phyloP scores from a whole-genome alignment of 768 basidiomycete species.

The Cystofilobasidium bisporidii region DNA sequence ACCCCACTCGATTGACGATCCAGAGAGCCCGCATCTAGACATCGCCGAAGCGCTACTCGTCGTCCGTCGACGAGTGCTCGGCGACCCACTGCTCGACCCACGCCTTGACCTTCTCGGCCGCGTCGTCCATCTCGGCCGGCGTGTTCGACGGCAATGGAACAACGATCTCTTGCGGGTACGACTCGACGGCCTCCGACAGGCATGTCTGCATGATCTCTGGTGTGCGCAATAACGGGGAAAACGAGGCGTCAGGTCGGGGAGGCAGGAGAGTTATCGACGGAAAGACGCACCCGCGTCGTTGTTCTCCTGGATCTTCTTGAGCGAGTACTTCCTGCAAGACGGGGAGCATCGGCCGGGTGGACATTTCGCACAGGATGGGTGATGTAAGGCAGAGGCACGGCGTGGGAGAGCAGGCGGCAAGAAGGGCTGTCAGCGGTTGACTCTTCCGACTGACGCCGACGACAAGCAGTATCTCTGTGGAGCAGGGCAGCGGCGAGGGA shows the following conservation, averaged over 20 bases:
- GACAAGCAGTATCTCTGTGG: neutral
- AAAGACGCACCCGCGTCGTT: conserved; percentile 56
- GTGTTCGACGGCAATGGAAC: conserved; percentile 68
- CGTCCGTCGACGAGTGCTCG: neutral
- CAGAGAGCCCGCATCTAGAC: too few species aligned
- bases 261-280: neutral
- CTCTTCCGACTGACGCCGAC: too few species aligned
- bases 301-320: conserved; percentile 96
- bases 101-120: conserved; percentile 72
- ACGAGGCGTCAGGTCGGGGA: neutral
- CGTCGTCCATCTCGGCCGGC: conserved; percentile 66
- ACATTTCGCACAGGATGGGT: too few species aligned
- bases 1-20: too few species aligned
- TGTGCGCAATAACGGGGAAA: neutral
- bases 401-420: too few species aligned
- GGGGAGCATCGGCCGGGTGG: too few species aligned
- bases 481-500: too few species aligned
- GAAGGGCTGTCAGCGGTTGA: too few species aligned
- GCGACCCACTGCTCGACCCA: conserved; percentile 70
- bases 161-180: conserved; percentile 76
- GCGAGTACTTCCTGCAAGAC: conserved; percentile 61
- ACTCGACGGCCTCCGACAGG: conserved; percentile 72
- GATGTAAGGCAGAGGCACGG: too few species aligned
- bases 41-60: neutral
- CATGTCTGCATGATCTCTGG: conserved; percentile 89